phyloP scores from a whole-genome alignment of 768 basidiomycete genomes.

The Leucogyrophana mollusca region DNA sequence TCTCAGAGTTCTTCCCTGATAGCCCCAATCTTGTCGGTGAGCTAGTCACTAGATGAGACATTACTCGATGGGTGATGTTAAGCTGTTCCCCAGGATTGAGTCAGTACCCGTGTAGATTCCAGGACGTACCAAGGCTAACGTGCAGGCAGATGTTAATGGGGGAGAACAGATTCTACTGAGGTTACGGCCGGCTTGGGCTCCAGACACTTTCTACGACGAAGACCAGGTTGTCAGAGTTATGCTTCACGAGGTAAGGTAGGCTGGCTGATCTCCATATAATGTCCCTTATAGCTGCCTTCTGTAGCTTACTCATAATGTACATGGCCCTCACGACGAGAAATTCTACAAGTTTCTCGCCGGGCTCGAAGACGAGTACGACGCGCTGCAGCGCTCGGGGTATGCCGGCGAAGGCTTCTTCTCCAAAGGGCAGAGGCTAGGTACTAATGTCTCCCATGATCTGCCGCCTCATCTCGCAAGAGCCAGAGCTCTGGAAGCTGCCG shows the following conservation, averaged over 20 bases:
- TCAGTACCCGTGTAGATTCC: slow-evolving; percentile 30
- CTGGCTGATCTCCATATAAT: too few species aligned
- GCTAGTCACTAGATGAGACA: slow-evolving; percentile 18
- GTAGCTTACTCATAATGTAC: slow-evolving; percentile 85
- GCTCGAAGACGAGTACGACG: slow-evolving; percentile 84
- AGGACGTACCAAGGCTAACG: too few species aligned
- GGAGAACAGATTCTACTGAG: slow-evolving; percentile 85
- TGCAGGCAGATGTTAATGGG: slow-evolving; percentile 60
- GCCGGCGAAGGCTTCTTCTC: slow-evolving; percentile 89
- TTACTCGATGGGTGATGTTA: neutral
- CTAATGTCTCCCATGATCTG: slow-evolving; percentile 62
- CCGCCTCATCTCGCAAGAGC: slow-evolving; percentile 61
- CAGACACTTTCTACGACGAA: slow-evolving; percentile 72
- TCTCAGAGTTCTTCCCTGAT: slow-evolving; percentile 88
- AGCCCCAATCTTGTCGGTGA: slow-evolving; percentile 70
- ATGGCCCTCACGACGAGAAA: slow-evolving; percentile 85
- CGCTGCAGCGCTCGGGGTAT: slow-evolving; percentile 77
- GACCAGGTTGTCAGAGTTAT: slow-evolving; percentile 79
- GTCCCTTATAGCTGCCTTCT: neutral
- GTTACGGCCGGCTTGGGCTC: slow-evolving; percentile 66
- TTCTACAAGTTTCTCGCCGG: slow-evolving; percentile 73
- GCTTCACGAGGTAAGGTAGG: slow-evolving; percentile 75
- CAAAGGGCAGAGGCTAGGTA: slow-evolving; percentile 70
- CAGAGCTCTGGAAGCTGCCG: slow-evolving; percentile 78
- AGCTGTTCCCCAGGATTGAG: slow-evolving; percentile 32